Evolutionary conservation across 768 basidiomycete species (phyloP).

Genomic region (Termitomyces sp.): DNA sequence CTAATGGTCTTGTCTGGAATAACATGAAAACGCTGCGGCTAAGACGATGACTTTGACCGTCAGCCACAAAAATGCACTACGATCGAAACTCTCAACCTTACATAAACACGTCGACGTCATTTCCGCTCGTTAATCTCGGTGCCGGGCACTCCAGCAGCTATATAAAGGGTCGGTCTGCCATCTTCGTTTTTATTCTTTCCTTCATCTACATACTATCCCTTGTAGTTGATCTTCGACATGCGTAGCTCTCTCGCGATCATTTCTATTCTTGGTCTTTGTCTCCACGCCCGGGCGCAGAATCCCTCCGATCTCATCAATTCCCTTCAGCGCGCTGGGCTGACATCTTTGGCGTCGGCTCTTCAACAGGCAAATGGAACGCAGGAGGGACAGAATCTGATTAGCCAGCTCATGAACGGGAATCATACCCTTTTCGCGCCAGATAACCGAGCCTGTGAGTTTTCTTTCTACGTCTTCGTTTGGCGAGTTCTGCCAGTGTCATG

Average conservation of each 20-base stretch:
- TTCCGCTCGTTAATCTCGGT: background rate
- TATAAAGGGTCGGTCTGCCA: constrained; percentile 2
- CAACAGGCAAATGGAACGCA: constrained; percentile 7
- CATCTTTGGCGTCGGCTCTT: constrained; percentile 9
- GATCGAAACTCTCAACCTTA: background rate
- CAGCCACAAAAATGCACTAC: background rate
- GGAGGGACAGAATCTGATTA: constrained; percentile 7
- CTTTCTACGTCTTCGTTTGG: background rate
- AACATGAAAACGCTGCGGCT: background rate
- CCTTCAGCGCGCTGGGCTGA: constrained; percentile 9
- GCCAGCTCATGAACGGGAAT: constrained; percentile 10
- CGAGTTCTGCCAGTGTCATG: background rate
- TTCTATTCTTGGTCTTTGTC: background rate
- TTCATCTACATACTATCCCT: background rate
- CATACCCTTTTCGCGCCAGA: constrained; percentile 19
- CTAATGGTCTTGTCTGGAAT: background rate
- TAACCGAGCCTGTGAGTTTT: constrained; percentile 18
- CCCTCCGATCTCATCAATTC: constrained; percentile 7
- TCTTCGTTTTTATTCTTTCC: background rate
- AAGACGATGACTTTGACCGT: background rate
- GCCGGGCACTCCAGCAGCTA: background rate
- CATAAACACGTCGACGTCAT: constrained; percentile 9
- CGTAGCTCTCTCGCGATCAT: background rate
- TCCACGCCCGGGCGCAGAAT: constrained; percentile 13
- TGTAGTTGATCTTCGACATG: background rate